Percentiles rank a stretch among this genome's conserved stretches.
Evolutionary conservation across 202 grass and related monocot genomes (phyloP).

Genomic region (Tripidium arundinaceum): DNA sequence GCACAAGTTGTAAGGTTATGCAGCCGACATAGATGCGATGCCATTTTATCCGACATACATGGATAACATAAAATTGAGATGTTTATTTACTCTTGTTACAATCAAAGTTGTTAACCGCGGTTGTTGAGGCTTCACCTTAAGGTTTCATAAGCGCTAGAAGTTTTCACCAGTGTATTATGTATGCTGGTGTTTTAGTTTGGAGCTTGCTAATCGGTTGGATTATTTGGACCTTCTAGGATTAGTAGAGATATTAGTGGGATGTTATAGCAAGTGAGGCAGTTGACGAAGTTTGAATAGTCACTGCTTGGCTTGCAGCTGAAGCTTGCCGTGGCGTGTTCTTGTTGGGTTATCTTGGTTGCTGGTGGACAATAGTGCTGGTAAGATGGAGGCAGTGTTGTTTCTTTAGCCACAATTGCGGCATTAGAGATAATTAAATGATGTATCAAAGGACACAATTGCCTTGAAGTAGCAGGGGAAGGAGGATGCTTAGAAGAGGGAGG

Average conservation of each 20-base stretch:
- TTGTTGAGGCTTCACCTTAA: background rate
- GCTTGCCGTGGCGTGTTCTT: background rate
- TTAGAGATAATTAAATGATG: background rate
- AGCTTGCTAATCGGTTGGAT: background rate
- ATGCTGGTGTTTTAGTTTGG: background rate
- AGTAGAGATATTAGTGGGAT: background rate
- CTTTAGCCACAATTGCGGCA: background rate
- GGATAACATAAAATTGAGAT: background rate
- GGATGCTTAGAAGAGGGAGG: background rate
- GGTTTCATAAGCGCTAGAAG: background rate
- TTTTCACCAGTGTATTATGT: no score
- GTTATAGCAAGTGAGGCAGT: background rate
- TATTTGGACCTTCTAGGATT: background rate
- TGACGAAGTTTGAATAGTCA: background rate
- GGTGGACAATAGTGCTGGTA: background rate
- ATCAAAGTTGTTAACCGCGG: background rate
- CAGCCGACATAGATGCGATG: background rate
- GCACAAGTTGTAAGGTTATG: background rate
- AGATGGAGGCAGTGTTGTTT: background rate
- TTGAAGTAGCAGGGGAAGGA: background rate
- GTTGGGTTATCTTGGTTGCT: background rate
- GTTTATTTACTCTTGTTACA: background rate
- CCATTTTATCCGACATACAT: background rate
- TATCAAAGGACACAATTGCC: background rate
- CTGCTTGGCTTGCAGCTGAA: background rate